Evolutionary conservation across 352 stramenopile species (phyloP).

Genomic region (Pythium oligandrum): DNA sequence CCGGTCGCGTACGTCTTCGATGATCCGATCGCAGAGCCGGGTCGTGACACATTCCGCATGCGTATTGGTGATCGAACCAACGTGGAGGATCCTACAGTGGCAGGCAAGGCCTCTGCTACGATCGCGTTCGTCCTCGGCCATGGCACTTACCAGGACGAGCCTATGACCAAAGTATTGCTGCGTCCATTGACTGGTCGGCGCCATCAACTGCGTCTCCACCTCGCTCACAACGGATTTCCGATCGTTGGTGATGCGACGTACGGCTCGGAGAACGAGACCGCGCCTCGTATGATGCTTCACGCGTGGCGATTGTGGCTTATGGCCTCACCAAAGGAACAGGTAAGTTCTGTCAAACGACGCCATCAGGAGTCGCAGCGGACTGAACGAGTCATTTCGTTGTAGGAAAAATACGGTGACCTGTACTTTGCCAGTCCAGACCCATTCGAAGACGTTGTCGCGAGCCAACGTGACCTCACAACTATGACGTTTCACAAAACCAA

Average conservation of each 20-base stretch:
- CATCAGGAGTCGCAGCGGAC: too few relatives aligned
- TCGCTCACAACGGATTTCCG: constrained; percentile 66
- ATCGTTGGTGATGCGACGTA: constrained; percentile 80
- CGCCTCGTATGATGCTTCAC: constrained; percentile 82
- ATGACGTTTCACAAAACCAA: constrained; percentile 35
- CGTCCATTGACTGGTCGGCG: constrained; percentile 71
- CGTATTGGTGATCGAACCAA: constrained; percentile 37
- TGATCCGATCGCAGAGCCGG: constrained; percentile 63
- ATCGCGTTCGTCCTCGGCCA: constrained; percentile 78
- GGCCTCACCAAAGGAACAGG: constrained; percentile 26
- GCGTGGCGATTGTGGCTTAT: constrained; percentile 79
- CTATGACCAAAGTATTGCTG: constrained; percentile 81
- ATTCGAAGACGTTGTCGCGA: constrained; percentile 58
- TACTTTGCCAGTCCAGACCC: constrained; percentile 64
- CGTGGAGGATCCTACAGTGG: constrained; percentile 8
- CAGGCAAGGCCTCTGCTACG: constrained; percentile 57
- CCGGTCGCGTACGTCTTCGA: constrained; percentile 77
- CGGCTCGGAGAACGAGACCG: constrained; percentile 44
- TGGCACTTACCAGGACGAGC: constrained; percentile 35
- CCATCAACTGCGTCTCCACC: constrained; percentile 82
- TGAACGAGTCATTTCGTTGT: too few relatives aligned
- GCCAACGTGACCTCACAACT: constrained; percentile 48
- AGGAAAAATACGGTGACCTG: constrained; percentile 48
- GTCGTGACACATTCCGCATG: constrained; percentile 62
- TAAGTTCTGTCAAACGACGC: too few relatives aligned